Evolutionary conservation across 192 early-diverging fungal species (phyloP).

Genomic region (Anaeromyces robustus): DNA sequence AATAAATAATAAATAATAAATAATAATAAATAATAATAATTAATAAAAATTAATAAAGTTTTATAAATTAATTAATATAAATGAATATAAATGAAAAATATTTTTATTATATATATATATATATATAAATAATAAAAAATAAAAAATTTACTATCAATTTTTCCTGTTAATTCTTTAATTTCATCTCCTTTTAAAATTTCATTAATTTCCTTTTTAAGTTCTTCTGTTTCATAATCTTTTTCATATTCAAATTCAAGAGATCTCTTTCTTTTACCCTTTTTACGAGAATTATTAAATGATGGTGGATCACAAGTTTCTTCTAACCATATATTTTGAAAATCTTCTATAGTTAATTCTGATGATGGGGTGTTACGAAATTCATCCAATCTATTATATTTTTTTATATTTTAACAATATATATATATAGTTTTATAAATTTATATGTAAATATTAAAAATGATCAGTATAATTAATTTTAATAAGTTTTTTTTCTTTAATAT

Average conservation of each 20-base stretch:
- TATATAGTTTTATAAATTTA: too few species aligned
- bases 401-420: too few species aligned
- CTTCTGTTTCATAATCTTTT: constrained; percentile 5
- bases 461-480: too few species aligned
- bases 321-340: constrained; percentile 76
- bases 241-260: background rate
- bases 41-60: too few species aligned
- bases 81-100: too few species aligned
- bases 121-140: too few species aligned
- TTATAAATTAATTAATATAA: too few species aligned
- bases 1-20: too few species aligned
- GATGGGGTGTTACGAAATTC: constrained; percentile 75
- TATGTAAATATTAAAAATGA: too few species aligned
- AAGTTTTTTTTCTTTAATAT: background rate
- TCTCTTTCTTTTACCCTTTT: constrained; percentile 15
- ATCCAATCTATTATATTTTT: constrained; percentile 28
- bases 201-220: constrained; percentile 8
- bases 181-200: constrained; percentile 8
- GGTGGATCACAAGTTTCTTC: constrained; percentile 71
- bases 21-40: too few species aligned
- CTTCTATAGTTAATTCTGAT: constrained; percentile 49
- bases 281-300: constrained; percentile 42
- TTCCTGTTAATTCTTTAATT: constrained; percentile 13
- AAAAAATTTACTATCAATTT: background rate
- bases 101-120: too few species aligned